These are phyloP conservation scores for Santalum album DNA, from an alignment of 164 flowering plant species.

Conservation along the genomic window DNA sequence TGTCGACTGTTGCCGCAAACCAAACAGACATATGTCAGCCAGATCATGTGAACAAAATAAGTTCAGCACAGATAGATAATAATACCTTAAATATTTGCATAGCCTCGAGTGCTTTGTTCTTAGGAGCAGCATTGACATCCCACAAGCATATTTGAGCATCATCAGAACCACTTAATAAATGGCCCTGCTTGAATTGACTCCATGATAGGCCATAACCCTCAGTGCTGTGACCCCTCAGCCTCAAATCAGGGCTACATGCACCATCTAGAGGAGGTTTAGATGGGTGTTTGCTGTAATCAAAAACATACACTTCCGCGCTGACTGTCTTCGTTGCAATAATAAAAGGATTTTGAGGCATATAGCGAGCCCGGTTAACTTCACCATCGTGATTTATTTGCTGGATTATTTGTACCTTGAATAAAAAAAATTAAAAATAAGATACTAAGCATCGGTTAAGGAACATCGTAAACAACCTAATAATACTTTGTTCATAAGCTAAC, in stretches of 20 bases:
- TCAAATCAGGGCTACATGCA: slow-evolving; percentile 79
- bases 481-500: no score
- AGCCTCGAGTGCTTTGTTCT: slow-evolving; percentile 88
- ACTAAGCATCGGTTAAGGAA: neutral
- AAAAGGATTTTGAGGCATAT: slow-evolving; percentile 90
- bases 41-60: neutral
- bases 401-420: slow-evolving; percentile 78
- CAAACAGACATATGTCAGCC: neutral
- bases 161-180: slow-evolving; percentile 92
- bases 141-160: slow-evolving; percentile 97
- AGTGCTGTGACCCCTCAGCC: slow-evolving; percentile 84
- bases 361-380: slow-evolving; percentile 95
- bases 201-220: slow-evolving; percentile 98
- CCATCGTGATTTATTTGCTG: slow-evolving; percentile 95
- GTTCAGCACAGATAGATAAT: neutral
- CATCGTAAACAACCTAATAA: no score
- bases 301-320: slow-evolving; percentile 87
- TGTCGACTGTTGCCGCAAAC: no score
- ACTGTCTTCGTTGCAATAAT: slow-evolving; percentile 93
- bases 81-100: slow-evolving; percentile 79
- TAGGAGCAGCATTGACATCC: slow-evolving; percentile 83
- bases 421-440: neutral
- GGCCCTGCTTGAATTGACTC: slow-evolving; percentile 85
- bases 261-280: slow-evolving; percentile 83
- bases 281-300: slow-evolving; percentile 90